These are phyloP conservation scores for Calonectria leucothoes DNA, from an alignment of 2,329 filamentous ascomycete species.

Conservation along the genomic window DNA sequence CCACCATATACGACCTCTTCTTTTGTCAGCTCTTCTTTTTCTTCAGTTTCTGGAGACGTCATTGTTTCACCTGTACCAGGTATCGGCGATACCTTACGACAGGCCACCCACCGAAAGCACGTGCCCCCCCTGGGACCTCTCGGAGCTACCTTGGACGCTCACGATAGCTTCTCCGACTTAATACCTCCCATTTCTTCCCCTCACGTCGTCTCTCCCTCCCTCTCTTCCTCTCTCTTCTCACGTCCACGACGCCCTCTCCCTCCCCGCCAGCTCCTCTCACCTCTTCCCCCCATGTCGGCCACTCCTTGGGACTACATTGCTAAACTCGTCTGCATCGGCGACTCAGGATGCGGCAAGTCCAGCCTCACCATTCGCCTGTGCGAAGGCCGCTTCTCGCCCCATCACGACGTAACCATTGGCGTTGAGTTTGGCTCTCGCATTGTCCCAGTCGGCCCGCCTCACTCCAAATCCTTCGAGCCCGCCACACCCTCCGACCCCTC, in stretches of 20 bases:
- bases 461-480: conserved; percentile 60
- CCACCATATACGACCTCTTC: neutral
- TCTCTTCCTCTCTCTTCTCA: neutral
- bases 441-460: conserved; percentile 88
- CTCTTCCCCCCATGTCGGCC: conserved; percentile 60
- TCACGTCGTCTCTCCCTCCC: neutral
- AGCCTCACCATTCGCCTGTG: conserved; percentile 94
- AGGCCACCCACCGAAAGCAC: conserved; percentile 20
- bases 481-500: conserved; percentile 34
- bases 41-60: neutral
- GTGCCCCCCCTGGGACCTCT: conserved; percentile 12
- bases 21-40: neutral
- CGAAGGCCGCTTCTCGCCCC: conserved; percentile 92
- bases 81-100: neutral
- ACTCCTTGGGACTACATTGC: conserved; percentile 98
- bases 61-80: conserved; percentile 5
- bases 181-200: neutral
- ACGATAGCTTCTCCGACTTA: neutral
- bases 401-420: conserved; percentile 97
- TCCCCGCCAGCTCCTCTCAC: conserved; percentile 19
- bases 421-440: conserved; percentile 96
- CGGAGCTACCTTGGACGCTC: conserved; percentile 3
- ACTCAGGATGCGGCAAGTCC: conserved; percentile 96
- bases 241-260: neutral
- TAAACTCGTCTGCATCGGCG: conserved; percentile 97